Base-by-base conservation (phyloP, 2,329 filamentous ascomycete species). In the Chrysoporthe deuterocubensis region DNA sequence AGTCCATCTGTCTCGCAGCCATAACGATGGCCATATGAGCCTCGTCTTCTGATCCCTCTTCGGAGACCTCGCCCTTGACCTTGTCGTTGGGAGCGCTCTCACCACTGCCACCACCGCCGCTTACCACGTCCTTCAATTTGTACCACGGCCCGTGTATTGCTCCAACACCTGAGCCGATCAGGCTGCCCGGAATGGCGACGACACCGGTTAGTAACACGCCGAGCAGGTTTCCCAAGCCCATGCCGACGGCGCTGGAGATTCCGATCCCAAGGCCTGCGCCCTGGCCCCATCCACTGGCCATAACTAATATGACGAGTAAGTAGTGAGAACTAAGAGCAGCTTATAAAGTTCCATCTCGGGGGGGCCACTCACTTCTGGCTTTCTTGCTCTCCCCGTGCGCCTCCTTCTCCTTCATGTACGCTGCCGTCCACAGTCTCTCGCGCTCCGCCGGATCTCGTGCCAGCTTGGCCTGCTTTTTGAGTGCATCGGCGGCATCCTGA, bases 361-460 rank as follows among this genome's bases (percentile, higher is more conserved):
- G 54, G 16, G 18, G 26, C n/a, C 3, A 65, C 67, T 67, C 18
- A 69, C 68, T 56, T 50, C 68, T 67, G 34, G 68, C 68, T 58
- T 69, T 69, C 52, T 67, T 67, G 57, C 68, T 69, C 52, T 69
- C 68, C 9, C 68, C 68, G 21, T 69, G 68, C 8, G 68, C 68
- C 44, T 67, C 68, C 43, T 69, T 69, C 52, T 69, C 68, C 58
- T 69, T 69, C n/a, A 57, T 46, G 11, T 69, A 69, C 13, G 62
- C 68, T n/a, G 68, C 64, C 21, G 44, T 66, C 65, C 64, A 65
- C 16, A 69, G 43, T 40, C 60, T 59, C 62, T 69, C 68, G 40
- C 68, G 66, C 52, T 67, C 68, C 4, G 44, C 68, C 4, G 68
- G 65, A 44, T 69, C 68, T 26, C 50, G 46, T 11, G 57, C 68